Base-by-base conservation (phyloP, 768 basidiomycete species). In the Mycena floridula region DNA sequence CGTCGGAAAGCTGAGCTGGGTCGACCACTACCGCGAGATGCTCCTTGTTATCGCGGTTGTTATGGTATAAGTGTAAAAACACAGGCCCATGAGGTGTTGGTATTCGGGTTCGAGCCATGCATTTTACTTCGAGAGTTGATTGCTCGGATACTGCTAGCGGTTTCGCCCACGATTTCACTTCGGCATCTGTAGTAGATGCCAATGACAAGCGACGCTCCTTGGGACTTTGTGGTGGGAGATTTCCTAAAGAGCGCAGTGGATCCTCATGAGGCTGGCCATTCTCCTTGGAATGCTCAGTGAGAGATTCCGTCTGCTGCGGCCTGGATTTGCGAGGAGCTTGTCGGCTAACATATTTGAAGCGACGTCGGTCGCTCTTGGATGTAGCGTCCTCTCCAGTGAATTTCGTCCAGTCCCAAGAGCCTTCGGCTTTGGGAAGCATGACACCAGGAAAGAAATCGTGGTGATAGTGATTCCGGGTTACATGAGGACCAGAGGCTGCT, bases 1-100 rank as follows among this genome's bases (percentile, higher is more conserved):
- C 55, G n/a, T 72, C 71, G 39, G 69, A 67, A 44, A 91, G 75
- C 62, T 98, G 96, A 0, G 85, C 86, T 18, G 91, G 77, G 62
- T 98, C 96, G 43, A 94, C 76, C 49, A 99, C 93, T 47, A 99
- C 80, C 1, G 95, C 95, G 15, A 99, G 77, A 59, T 99, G 96
- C 58, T 99, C 96, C 63, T 98, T 98, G 60, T 60, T 70, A 66
- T 98, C 96, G 43, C 74, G 79, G 55, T 84, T 88, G 61, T 96
- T 98, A 63, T 92, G 90, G 67, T 98, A 98, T 43, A 98, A 68
- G 56, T 98, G 92, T 8, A 98, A 74, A 67, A 97, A 97, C 15
- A 85, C 81, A 11, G 89, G 82, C 5, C 94, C 95, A 54, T 98
- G 90, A 0, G 90, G 89, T 0, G 96, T 99, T 32, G 96, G 96